Conservation (phyloP, 2,329 filamentous ascomycete genomes). For the Botrytis galanthina region DNA sequence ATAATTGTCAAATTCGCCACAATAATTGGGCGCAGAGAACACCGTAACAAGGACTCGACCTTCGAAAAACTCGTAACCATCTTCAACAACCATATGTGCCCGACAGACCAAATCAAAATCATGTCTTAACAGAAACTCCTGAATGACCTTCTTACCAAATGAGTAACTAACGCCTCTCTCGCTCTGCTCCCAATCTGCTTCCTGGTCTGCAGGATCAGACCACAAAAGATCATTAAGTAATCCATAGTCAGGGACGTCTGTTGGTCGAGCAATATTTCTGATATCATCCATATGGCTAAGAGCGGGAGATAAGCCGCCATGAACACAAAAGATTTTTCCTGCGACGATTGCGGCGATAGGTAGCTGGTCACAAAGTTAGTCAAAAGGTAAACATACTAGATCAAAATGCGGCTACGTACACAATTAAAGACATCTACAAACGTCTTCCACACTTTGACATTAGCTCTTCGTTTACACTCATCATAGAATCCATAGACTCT, state of each 20-base stretch:
- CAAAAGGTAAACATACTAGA: neutral
- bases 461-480: conserved; percentile 93
- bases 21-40: conserved; percentile 98
- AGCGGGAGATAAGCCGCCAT: conserved; percentile 89
- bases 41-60: conserved; percentile 94
- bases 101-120: conserved; percentile 97
- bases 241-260: conserved; percentile 95
- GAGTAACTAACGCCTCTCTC: conserved; percentile 97
- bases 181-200: conserved; percentile 96
- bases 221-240: conserved; percentile 92
- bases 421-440: conserved; percentile 97
- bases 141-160: conserved; percentile 97
- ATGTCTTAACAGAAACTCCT: conserved; percentile 89
- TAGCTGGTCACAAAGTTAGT: conserved; percentile 45
- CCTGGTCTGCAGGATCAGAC: conserved; percentile 98
- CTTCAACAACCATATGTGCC: conserved; percentile 98
- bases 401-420: conserved; percentile 28
- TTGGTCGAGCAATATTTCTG: conserved; percentile 89
- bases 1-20: conserved; percentile 99
- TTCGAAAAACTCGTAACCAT: conserved; percentile 98
- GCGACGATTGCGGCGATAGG: conserved; percentile 96
- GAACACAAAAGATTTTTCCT: conserved; percentile 96
- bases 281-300: conserved; percentile 98
- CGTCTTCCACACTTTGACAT: conserved; percentile 97
- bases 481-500: conserved; percentile 97